Conservation (phyloP, 257 asterid species). For the Handroanthus guayacan region DNA sequence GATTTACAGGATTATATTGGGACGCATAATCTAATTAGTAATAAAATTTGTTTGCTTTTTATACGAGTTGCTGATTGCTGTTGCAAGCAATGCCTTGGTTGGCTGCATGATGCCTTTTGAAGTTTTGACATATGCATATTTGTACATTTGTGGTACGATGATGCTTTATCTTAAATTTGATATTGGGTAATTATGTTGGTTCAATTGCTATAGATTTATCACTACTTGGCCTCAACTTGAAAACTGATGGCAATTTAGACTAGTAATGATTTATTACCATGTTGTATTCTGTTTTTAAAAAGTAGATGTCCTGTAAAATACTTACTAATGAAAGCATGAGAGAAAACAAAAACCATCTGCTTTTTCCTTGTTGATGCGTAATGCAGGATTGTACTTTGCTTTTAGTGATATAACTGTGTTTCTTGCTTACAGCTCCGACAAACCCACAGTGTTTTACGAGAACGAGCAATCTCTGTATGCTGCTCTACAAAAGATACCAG, state of each 20-base stretch:
- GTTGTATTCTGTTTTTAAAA: background rate
- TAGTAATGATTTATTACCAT: background rate
- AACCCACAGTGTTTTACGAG: constrained; percentile 57
- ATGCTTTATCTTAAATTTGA: background rate
- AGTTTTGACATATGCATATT: background rate
- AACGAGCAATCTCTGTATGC: constrained; percentile 52
- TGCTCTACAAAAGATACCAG: constrained; percentile 60
- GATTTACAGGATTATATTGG: constrained; percentile 2
- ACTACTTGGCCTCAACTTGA: background rate
- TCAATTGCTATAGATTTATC: background rate
- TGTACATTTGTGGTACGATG: background rate
- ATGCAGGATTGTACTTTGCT: constrained; percentile 18
- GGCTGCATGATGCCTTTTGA: constrained; percentile 1
- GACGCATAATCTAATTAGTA: background rate
- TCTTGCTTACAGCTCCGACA: constrained; percentile 61
- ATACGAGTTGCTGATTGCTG: constrained; percentile 1
- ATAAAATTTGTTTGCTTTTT: background rate
- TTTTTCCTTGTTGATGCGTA: constrained; percentile 27
- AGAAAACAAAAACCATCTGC: background rate
- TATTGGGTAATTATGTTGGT: background rate
- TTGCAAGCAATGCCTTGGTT: constrained; percentile 8
- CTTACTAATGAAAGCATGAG: background rate
- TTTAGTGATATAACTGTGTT: constrained; percentile 12
- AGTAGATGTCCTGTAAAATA: background rate
- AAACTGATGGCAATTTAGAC: background rate